Conservation (phyloP, 148 eudicot species). For the Chenopodium suecicum region DNA sequence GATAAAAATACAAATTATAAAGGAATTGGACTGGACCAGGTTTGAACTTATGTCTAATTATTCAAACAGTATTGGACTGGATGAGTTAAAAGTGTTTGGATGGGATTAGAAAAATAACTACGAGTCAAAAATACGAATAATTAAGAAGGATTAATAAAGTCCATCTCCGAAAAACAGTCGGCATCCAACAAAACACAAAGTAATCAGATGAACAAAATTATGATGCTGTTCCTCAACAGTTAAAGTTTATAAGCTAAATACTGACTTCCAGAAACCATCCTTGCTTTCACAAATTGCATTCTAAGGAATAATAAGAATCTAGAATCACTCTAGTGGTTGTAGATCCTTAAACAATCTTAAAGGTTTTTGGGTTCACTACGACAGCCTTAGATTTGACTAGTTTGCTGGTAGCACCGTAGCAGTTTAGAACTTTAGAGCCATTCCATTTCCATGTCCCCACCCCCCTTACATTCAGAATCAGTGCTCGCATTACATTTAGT, state of each 20-base stretch:
- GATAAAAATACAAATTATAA: too few relatives aligned
- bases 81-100: too few relatives aligned
- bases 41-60: too few relatives aligned
- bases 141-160: too few relatives aligned
- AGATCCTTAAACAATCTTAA: neutral
- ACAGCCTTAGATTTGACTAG: neutral
- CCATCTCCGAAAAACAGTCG: too few relatives aligned
- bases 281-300: neutral
- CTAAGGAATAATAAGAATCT: neutral
- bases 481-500: neutral
- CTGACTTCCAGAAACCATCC: neutral
- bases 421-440: neutral
- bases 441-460: neutral
- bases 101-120: too few relatives aligned
- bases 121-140: too few relatives aligned
- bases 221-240: too few relatives aligned
- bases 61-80: too few relatives aligned
- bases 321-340: neutral
- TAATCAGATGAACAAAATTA: too few relatives aligned
- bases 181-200: too few relatives aligned
- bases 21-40: too few relatives aligned
- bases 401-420: neutral
- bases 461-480: neutral
- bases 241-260: neutral
- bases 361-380: neutral